These are phyloP conservation scores for Pulicaria dysenterica DNA, from an alignment of 129 eudicot species.

Conservation along the genomic window DNA sequence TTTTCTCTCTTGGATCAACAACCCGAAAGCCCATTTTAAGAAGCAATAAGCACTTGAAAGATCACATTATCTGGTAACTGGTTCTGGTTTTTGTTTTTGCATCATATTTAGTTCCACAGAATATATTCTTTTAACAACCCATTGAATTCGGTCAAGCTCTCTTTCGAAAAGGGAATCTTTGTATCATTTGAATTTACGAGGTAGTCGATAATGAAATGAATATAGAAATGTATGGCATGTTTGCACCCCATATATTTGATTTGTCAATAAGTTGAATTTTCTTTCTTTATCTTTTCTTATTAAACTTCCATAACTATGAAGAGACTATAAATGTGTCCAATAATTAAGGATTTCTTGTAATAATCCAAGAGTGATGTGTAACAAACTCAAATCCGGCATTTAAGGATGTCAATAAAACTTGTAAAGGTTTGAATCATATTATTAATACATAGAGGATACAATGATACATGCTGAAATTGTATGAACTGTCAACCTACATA, in stretches of 20 bases:
- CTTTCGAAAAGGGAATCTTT: neutral
- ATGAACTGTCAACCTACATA: constrained; percentile 9
- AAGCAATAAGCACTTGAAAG: constrained; percentile 25
- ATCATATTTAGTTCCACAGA: neutral
- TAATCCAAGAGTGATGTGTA: neutral
- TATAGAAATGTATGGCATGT: neutral
- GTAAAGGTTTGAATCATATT: neutral
- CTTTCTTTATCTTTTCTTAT: neutral
- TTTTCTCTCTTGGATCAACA: constrained; percentile 1
- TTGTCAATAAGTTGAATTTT: neutral
- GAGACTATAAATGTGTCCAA: neutral
- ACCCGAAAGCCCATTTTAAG: constrained; percentile 8
- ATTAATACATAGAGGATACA: constrained; percentile 5
- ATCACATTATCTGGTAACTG: constrained; percentile 14
- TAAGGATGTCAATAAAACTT: neutral
- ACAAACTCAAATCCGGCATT: neutral
- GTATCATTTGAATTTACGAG: neutral
- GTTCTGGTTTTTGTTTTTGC: constrained; percentile 27
- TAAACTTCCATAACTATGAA: neutral
- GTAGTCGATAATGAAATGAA: neutral
- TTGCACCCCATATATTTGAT: neutral
- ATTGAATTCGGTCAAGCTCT: neutral
- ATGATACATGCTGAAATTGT: neutral
- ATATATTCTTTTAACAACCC: neutral
- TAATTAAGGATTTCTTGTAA: neutral